Percentiles rank a stretch among this genome's conserved stretches.
Evolutionary conservation across 257 asterid genomes (phyloP).

Genomic region (Solanum chilense): DNA sequence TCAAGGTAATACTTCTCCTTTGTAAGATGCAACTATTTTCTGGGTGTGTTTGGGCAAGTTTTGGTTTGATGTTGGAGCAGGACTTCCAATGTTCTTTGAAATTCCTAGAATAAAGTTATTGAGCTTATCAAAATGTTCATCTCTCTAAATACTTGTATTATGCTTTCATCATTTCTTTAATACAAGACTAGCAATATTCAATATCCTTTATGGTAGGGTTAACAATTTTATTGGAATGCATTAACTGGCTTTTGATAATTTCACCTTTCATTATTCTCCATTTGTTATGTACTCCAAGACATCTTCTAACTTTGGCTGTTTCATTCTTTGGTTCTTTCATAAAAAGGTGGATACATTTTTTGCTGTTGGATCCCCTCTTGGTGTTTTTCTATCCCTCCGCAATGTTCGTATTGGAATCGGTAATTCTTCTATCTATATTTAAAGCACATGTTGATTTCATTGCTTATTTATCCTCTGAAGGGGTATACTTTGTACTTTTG

Average conservation of each 20-base stretch:
- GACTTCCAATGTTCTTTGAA: background rate
- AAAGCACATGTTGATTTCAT: background rate
- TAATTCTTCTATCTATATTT: conserved; percentile 19
- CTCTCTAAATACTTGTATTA: background rate
- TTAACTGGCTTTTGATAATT: background rate
- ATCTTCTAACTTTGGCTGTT: background rate
- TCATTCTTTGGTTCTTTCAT: conserved; percentile 1
- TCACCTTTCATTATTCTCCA: background rate
- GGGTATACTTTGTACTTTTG: background rate
- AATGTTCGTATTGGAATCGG: conserved; percentile 90
- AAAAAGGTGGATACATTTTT: conserved; percentile 91
- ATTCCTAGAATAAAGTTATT: background rate
- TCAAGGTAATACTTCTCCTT: conserved; percentile 45
- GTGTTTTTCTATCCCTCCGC: conserved; percentile 93
- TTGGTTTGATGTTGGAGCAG: background rate
- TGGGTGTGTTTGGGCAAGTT: background rate
- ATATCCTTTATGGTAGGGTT: background rate
- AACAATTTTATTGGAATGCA: background rate
- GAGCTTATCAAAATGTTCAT: background rate
- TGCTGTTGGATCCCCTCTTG: conserved; percentile 97
- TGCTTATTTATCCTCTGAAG: background rate
- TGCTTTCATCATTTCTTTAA: background rate
- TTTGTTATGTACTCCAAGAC: background rate
- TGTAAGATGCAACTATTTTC: background rate
- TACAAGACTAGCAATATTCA: background rate